Evolutionary conservation across 441 rosid genomes (phyloP), one percentile per base, ranked within the genome.

Genomic region (Euphorbia corollata): DNA sequence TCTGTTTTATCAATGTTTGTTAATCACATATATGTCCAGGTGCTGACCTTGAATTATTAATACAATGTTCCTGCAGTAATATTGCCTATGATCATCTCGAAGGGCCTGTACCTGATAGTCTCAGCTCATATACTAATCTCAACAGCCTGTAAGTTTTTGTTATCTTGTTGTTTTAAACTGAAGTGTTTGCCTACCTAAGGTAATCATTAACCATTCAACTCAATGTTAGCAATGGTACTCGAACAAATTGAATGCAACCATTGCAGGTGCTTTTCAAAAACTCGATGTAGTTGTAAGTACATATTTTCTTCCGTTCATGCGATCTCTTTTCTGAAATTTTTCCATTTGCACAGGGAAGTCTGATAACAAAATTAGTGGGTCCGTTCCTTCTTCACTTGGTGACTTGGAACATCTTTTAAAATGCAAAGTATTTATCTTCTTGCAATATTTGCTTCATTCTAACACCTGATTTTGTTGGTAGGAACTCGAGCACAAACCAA

Each of bases 381-480:
- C 71, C 34, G 87, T 92, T 61, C 97, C 98, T 73, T 76, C 96
- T 75, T 82, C 98, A 41, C 84, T 92, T 20, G 97, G 98, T 68
- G 97, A 90, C 79, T 78, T 92, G 77, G 98, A 92, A 76, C 97
- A 92, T 78, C 92, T 92, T 72, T 81, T 88, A 22, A 90, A 88
- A 71, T 50, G 20, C 67, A 22, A 57, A 65, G 54, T 57, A 15
- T 47, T 59, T 16, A 19, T 16, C 56, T 61, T 66, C 67, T 63
- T 23, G 27, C 66, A 56, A 18, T 6, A 30, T 62, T 34, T 51
- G 20, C 45, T 43, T 45, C 59, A 38, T 34, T 16, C 70, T 71
- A 58, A 71, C 63, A 1, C 59, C 13, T 39, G 38, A 5, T 63
- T 55, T 68, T 60, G 45, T 60, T 10, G 69, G 53, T 74, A 94